Evolutionary conservation across 1,139 yeast species (phyloP), one percentile per base, ranked within the genome.

Genomic region (Yamadazyma songkhlaensis): DNA sequence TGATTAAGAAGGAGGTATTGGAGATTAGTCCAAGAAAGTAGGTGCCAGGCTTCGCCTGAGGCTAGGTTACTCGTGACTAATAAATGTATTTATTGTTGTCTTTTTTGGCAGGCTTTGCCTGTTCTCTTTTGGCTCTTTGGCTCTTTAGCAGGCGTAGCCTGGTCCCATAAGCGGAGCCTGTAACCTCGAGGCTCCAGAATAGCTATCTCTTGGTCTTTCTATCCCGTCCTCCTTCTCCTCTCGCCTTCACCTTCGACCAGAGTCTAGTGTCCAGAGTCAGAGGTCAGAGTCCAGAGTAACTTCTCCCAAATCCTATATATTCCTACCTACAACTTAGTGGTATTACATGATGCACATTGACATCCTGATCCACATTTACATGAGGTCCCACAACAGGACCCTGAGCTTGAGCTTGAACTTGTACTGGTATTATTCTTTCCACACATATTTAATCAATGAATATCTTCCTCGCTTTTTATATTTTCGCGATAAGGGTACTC

Each of bases 1-100:
- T 56, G 48, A 77, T 89, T 57, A 80, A 81, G 64, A 77, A 71
- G 54, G 92, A 83, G 58, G 68, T 76, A 39, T 66, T 74, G 51
- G 64, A 74, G 59, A 59, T 77, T 45, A 62, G 77, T 45, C 84
- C 86, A 53, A 69, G 78, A 59, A 67, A 67, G 55, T 68, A 62
- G 48, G n/a, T n/a, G n/a, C n/a, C n/a, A n/a, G n/a, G n/a, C n/a
- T n/a, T n/a, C n/a, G n/a, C 32, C 28, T 21, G 17, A 31, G n/a
- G 25, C 11, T 25, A 21, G 9, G 9, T 21, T 21, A 21, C 8
- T 6, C 8, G 6, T 21, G 9, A 20, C 15, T 21, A 21, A 14
- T 36, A 28, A 30, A 30, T 30, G 20, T 27, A 11, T 11, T 31
- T n/a, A 31, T 31, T 12, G 15, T n/a, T 30, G 23, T 29, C 28